Evolutionary conservation across 306 rosid genomes (phyloP).

Genomic region (Lagenaria siceraria): DNA sequence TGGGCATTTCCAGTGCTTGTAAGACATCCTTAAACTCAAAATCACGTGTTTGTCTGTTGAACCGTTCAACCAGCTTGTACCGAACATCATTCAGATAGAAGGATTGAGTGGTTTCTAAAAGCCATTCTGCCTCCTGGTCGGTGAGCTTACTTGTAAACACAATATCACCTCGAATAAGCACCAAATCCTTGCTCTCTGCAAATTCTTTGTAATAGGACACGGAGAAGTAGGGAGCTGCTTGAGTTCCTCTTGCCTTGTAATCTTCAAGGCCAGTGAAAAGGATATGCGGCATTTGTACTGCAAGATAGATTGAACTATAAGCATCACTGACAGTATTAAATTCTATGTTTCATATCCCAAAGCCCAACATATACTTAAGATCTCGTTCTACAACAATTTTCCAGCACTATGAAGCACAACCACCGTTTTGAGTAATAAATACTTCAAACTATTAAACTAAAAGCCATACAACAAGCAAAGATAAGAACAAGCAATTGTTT

Average conservation of each 20-base stretch:
- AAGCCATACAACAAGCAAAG: background rate
- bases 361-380: background rate
- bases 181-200: slow-evolving; percentile 76
- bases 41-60: slow-evolving; percentile 72
- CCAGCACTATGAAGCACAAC: background rate
- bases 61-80: slow-evolving; percentile 70
- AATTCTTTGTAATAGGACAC: slow-evolving; percentile 67
- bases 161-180: slow-evolving; percentile 74
- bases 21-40: slow-evolving; percentile 89
- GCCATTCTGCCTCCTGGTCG: slow-evolving; percentile 75
- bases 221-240: slow-evolving; percentile 75
- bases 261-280: slow-evolving; percentile 84
- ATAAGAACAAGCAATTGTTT: background rate
- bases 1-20: slow-evolving; percentile 68
- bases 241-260: slow-evolving; percentile 91
- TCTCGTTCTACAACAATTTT: background rate
- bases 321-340: background rate
- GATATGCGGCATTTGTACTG: slow-evolving; percentile 78
- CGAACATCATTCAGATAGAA: slow-evolving; percentile 70
- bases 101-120: slow-evolving; percentile 64
- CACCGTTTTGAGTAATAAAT: background rate
- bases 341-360: background rate
- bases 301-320: slow-evolving; percentile 9
- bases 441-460: background rate
- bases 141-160: slow-evolving; percentile 71